Evolutionary conservation across 2,329 filamentous ascomycete species (phyloP).

Genomic region (Lachnellula occidentalis): DNA sequence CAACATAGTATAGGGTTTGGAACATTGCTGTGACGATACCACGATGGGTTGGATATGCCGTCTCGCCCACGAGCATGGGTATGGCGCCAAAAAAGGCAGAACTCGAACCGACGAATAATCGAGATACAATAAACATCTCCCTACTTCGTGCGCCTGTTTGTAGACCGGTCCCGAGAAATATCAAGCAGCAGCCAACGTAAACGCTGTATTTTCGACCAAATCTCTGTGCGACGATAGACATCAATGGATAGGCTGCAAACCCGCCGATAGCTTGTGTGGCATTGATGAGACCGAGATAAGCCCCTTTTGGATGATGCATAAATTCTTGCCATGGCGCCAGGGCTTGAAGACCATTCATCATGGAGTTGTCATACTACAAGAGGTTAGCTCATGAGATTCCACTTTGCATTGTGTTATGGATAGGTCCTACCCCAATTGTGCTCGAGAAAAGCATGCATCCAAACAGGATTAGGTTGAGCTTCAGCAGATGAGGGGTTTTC

Average conservation of each 20-base stretch:
- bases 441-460: constrained; percentile 3
- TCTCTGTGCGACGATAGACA: constrained; percentile 19
- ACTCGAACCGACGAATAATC: constrained; percentile 35
- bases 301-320: constrained; percentile 5
- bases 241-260: neutral
- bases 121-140: constrained; percentile 10
- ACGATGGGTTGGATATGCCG: constrained; percentile 15
- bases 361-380: constrained; percentile 8
- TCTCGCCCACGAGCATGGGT: constrained; percentile 9
- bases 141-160: constrained; percentile 33
- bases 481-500: constrained; percentile 15
- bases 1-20: constrained; percentile 18
- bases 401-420: no score
- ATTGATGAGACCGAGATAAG: constrained; percentile 5
- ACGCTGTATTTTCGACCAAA: constrained; percentile 16
- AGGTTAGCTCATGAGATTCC: no score
- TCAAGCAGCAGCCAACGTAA: constrained; percentile 26
- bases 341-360: constrained; percentile 32
- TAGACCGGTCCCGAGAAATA: constrained; percentile 38
- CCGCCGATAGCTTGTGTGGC: constrained; percentile 4
- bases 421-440: constrained; percentile 1
- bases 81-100: constrained; percentile 2
- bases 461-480: constrained; percentile 7
- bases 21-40: constrained; percentile 6
- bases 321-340: constrained; percentile 31